Base-by-base conservation (phyloP, 345 rosid species). In the Sapria himalayana region DNA sequence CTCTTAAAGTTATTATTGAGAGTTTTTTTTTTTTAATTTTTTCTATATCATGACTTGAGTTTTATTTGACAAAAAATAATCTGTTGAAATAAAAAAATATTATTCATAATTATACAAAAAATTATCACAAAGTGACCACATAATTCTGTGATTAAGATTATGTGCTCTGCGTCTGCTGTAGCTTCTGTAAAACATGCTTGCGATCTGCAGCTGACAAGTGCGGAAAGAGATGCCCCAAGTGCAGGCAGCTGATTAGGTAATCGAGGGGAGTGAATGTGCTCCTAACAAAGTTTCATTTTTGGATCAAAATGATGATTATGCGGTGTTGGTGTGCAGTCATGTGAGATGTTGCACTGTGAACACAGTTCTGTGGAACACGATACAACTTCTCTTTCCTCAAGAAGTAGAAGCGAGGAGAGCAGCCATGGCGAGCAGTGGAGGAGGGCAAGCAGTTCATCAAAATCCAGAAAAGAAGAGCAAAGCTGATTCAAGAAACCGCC, bases 281-380 rank as follows among this genome's bases (percentile, higher is more conserved):
- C 9, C 17, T n/a, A n/a, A 9, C 13, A 12, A 3, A 20, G 22
- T 9, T 7, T 6, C 9, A 19, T 39, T 9, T 12, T 14, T 31
- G 15, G 13, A 29, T 15, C 21, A 15, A 15, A 2, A 14, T 44
- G 35, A 4, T 34, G 7, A 39, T 16, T 2, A 3, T 37, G 1
- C 7, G 36, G 19, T 39, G 8, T 37, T 19, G 7, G 9, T 43
- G 25, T 69, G 51, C 64, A 79, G 93, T 54, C 76, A 73, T 64
- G 93, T 79, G 41, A 76, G 91, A 49, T 72, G 80, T 51, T 82
- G 86, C 61, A 76, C 84, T 0, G 71, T 89, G 18, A 79, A 82
- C 65, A 79, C 98, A 0, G 93, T 89, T 59, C 80, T 82, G 46
- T 89, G 91, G 98, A 89, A 89, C 67, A 89, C 95, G 21, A 82